Evolutionary conservation across 1,139 yeast species (phyloP).

Genomic region (Kazachstania sp.): DNA sequence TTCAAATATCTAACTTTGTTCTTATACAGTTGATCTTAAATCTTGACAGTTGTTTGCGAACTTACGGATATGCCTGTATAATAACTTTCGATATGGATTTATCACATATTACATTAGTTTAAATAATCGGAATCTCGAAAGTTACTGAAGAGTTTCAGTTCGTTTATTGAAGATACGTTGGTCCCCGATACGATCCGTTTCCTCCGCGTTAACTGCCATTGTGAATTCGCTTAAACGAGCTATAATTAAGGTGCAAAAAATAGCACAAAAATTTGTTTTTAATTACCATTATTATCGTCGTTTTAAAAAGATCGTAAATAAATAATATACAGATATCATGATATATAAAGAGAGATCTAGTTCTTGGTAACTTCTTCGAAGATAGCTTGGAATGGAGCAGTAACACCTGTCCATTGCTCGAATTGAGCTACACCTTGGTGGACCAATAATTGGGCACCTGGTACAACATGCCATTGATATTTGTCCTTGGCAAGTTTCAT

Average conservation of each 20-base stretch:
- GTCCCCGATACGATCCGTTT: no score
- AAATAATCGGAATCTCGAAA: no score
- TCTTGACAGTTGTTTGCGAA: background rate
- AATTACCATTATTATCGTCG: no score
- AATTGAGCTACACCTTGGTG: conserved; percentile 90
- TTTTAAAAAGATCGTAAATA: background rate
- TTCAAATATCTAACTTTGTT: background rate
- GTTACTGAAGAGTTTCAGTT: no score
- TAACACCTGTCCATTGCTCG: conserved; percentile 62
- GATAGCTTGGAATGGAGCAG: conserved; percentile 53
- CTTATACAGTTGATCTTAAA: background rate
- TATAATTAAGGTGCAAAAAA: no score
- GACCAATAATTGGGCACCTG: conserved; percentile 86
- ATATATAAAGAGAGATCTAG: conserved; percentile 29
- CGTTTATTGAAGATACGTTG: no score
- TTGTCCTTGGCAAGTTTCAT: conserved; percentile 64
- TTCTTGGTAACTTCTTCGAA: conserved; percentile 49
- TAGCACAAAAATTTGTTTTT: no score
- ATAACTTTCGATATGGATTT: no score
- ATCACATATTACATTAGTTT: no score
- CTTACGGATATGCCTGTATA: no score
- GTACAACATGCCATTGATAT: conserved; percentile 62
- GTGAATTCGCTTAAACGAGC: no score
- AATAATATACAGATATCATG: background rate
- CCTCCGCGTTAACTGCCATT: no score